Conservation (phyloP, 768 basidiomycete genomes). For the Suillus americanus region DNA sequence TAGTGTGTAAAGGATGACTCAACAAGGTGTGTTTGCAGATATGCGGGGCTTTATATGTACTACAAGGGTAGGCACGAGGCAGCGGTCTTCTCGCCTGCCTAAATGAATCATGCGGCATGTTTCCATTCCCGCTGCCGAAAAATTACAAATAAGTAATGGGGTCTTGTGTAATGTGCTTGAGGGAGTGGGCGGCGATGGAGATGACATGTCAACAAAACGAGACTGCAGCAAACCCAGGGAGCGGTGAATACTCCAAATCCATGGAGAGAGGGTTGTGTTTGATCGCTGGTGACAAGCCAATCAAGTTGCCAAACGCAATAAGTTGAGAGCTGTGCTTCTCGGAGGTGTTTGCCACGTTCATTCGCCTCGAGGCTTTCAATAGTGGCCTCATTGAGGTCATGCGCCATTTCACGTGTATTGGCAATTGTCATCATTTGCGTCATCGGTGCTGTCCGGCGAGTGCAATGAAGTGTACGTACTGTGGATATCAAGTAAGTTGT, state of each 20-base stretch:
- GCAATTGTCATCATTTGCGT: background rate
- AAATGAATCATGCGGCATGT: constrained; percentile 23
- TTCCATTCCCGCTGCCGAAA: background rate
- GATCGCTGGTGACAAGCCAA: background rate
- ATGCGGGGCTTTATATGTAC: constrained; percentile 25
- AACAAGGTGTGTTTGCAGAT: constrained; percentile 14
- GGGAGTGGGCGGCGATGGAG: background rate
- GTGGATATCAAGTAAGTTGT: background rate
- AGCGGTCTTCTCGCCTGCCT: constrained; percentile 16
- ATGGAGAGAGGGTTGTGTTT: background rate
- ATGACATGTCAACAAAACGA: background rate
- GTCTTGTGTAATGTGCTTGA: background rate
- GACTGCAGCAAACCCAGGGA: background rate
- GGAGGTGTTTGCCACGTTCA: background rate
- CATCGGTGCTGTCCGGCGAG: background rate
- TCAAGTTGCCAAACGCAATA: background rate
- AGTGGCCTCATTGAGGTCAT: background rate
- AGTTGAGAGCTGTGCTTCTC: background rate
- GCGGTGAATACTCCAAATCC: background rate
- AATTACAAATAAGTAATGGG: background rate
- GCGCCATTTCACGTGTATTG: background rate
- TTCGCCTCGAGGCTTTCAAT: background rate
- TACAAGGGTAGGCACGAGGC: constrained; percentile 26
- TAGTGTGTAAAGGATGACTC: background rate
- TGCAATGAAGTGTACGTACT: background rate